These are phyloP conservation scores for Carallia pectinifolia DNA, from an alignment of 345 rosid species.

Conservation along the genomic window DNA sequence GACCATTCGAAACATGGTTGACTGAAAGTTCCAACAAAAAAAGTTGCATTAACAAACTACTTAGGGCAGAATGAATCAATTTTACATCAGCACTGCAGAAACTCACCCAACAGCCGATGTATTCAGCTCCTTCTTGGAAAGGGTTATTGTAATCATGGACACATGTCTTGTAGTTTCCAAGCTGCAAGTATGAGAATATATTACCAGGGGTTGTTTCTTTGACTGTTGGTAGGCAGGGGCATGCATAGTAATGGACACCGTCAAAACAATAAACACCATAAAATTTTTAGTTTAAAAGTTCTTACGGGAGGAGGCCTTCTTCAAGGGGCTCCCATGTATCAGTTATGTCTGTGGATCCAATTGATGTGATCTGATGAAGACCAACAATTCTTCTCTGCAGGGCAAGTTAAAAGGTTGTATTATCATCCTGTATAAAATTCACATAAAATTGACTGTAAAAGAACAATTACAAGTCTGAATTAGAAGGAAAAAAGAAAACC, in stretches of 20 bases:
- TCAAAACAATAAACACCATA: neutral
- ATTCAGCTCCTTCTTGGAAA: conserved; percentile 76
- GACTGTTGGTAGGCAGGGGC: too few species aligned
- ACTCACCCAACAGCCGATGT: conserved; percentile 79
- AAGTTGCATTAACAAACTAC: too few species aligned
- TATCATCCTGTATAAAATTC: conserved; percentile 16
- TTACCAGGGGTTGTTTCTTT: too few species aligned
- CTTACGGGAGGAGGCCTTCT: conserved; percentile 97
- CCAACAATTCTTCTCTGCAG: conserved; percentile 89
- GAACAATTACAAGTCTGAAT: neutral
- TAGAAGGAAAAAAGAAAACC: conserved; percentile 32
- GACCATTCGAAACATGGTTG: too few species aligned
- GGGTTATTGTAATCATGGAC: conserved; percentile 85
- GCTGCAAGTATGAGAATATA: conserved; percentile 30
- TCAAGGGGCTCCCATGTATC: conserved; percentile 95
- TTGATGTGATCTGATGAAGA: conserved; percentile 81
- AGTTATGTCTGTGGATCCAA: conserved; percentile 90
- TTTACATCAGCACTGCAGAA: neutral
- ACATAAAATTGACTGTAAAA: neutral
- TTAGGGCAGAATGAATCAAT: neutral
- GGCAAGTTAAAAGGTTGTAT: neutral
- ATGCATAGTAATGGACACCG: neutral
- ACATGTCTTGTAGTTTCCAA: conserved; percentile 99
- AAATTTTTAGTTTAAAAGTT: conserved; percentile 1
- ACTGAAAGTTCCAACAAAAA: too few species aligned